phyloP scores from a whole-genome alignment of 768 basidiomycete genomes.

The Mycena galopus region DNA sequence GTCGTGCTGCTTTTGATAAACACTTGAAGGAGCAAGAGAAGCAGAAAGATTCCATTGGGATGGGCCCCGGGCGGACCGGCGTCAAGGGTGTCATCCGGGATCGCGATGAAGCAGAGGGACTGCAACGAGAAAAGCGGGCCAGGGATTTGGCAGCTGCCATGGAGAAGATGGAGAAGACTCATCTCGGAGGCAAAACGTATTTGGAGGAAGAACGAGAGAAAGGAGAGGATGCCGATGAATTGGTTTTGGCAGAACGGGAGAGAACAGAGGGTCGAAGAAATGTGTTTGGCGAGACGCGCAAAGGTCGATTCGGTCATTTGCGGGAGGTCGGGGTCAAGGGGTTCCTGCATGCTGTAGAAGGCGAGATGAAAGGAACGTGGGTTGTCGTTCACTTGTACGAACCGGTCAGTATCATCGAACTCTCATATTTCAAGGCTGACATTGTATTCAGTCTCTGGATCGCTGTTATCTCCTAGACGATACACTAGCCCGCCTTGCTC shows the following conservation, averaged over 20 bases:
- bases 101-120: conserved; percentile 73
- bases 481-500: conserved; percentile 74
- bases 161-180: conserved; percentile 71
- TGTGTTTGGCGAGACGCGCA: conserved; percentile 61
- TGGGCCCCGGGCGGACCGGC: conserved; percentile 89
- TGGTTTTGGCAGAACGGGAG: conserved; percentile 59
- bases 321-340: conserved; percentile 83
- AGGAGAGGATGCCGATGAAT: conserved; percentile 62
- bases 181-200: conserved; percentile 77
- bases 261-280: conserved; percentile 51
- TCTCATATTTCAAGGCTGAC: conserved; percentile 12
- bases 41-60: conserved; percentile 76
- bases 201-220: conserved; percentile 82
- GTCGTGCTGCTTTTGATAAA: conserved; percentile 50
- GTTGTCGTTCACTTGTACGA: conserved; percentile 91
- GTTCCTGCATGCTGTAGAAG: conserved; percentile 81
- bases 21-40: conserved; percentile 47
- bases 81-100: conserved; percentile 93
- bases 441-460: conserved; percentile 70
- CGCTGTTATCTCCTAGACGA: conserved; percentile 82
- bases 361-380: conserved; percentile 77
- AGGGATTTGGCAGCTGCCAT: conserved; percentile 67
- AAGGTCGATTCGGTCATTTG: conserved; percentile 80
- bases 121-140: conserved; percentile 65
- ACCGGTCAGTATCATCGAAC: conserved; percentile 62